Percentiles rank a stretch among this genome's conserved stretches.
These are phyloP conservation scores for Forsythia viridissima DNA, from an alignment of 257 asterid genomes.

Conservation along the genomic window DNA sequence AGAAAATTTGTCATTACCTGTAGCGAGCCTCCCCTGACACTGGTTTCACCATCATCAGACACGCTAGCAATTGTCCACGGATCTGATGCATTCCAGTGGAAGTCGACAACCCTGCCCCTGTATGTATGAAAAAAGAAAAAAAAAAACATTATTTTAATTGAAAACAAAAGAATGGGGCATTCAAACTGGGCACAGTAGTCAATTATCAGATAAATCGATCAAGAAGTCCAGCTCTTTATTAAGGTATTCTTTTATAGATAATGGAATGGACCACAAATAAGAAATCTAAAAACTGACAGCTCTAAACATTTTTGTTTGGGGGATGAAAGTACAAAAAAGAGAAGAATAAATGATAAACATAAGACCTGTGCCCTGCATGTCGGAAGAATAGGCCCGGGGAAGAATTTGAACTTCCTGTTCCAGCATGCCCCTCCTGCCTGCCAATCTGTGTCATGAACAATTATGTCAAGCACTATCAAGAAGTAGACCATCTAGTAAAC, in stretches of 20 bases:
- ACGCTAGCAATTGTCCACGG: slow-evolving; percentile 97
- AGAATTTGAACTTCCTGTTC: slow-evolving; percentile 31
- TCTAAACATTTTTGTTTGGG: not conserved
- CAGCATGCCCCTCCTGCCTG: no score
- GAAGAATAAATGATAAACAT: not conserved
- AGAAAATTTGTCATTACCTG: slow-evolving; percentile 33
- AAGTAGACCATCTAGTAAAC: no score
- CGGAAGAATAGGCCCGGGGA: slow-evolving; percentile 80
- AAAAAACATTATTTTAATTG: not conserved
- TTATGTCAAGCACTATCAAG: no score
- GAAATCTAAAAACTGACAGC: no score
- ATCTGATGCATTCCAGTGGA: slow-evolving; percentile 91
- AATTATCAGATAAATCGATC: no score
- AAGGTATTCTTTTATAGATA: no score
- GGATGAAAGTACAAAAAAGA: not conserved
- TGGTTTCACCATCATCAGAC: slow-evolving; percentile 52
- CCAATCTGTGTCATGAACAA: no score
- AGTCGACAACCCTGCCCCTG: slow-evolving; percentile 97
- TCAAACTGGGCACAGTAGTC: no score
- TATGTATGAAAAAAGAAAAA: not conserved
- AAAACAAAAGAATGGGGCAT: not conserved
- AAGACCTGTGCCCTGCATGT: slow-evolving; percentile 93
- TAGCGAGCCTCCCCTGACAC: slow-evolving; percentile 54
- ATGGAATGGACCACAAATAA: no score
- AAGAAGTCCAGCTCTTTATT: no score